These are phyloP conservation scores for Alternaria sp. DNA, from an alignment of 2,329 filamentous ascomycete genomes.

Conservation along the genomic window DNA sequence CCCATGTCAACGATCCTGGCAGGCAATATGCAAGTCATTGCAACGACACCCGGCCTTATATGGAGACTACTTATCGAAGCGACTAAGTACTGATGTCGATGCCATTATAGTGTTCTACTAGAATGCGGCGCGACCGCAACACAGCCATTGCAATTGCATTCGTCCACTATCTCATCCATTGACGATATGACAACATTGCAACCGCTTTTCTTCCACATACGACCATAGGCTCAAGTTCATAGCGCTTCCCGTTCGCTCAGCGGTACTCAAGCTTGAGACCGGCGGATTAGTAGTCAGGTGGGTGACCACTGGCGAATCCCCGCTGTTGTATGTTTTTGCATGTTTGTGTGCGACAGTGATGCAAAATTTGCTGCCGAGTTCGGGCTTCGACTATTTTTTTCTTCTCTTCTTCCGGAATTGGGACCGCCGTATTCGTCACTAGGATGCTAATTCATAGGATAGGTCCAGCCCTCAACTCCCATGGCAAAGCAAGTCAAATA, in stretches of 20 bases:
- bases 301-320: constrained; percentile 19
- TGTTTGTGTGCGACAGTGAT: constrained; percentile 7
- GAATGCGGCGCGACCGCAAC: not conserved
- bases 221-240: constrained; percentile 13
- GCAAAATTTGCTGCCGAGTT: not conserved
- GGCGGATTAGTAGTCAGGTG: constrained; percentile 19
- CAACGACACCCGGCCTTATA: constrained; percentile 8
- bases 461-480: not conserved
- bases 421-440: not conserved
- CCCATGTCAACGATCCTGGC: constrained; percentile 25
- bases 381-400: not conserved
- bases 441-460: not conserved
- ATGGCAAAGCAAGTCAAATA: not conserved
- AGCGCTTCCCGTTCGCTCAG: constrained; percentile 20
- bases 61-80: not conserved
- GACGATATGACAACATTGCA: not conserved
- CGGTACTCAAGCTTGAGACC: constrained; percentile 12
- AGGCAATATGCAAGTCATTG: constrained; percentile 16
- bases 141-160: not conserved
- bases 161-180: not conserved
- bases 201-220: constrained; percentile 5
- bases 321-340: constrained; percentile 21
- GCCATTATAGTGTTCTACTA: not conserved
- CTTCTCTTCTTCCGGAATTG: not conserved
- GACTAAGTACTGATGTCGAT: not conserved